Evolutionary conservation across 768 basidiomycete genomes (phyloP).

Genomic region (Psilocybe cubensis): DNA sequence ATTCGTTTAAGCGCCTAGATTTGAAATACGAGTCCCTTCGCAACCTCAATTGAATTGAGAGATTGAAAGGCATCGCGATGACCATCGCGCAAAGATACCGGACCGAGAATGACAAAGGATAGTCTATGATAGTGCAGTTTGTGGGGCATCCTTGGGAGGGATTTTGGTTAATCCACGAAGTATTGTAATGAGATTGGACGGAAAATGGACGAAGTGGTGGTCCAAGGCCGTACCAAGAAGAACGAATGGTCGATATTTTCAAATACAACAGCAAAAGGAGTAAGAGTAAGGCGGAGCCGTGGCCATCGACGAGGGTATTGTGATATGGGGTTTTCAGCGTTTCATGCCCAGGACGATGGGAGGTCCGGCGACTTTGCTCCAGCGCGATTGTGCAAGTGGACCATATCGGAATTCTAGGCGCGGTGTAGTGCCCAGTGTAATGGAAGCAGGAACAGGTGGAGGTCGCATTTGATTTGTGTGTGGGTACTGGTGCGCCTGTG

Average conservation of each 20-base stretch:
- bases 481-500: constrained; percentile 18
- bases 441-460: constrained; percentile 26
- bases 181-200: background rate
- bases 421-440: constrained; percentile 26
- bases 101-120: background rate
- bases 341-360: constrained; percentile 63
- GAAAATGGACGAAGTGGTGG: background rate
- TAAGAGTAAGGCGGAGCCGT: background rate
- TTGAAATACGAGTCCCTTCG: background rate
- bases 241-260: background rate
- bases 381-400: constrained; percentile 61
- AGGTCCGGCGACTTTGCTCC: constrained; percentile 80
- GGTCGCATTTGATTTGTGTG: constrained; percentile 28
- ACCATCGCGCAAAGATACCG: background rate
- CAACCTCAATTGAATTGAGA: background rate
- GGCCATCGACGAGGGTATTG: background rate
- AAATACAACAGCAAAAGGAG: background rate
- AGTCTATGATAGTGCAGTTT: background rate
- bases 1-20: constrained; percentile 2
- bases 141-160: background rate
- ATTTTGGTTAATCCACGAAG: background rate
- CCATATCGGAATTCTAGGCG: constrained; percentile 59
- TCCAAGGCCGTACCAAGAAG: background rate
- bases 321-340: constrained; percentile 42
- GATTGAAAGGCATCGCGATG: background rate